Conservation (phyloP, 2,329 filamentous ascomycete species). For the Periconia sp. region DNA sequence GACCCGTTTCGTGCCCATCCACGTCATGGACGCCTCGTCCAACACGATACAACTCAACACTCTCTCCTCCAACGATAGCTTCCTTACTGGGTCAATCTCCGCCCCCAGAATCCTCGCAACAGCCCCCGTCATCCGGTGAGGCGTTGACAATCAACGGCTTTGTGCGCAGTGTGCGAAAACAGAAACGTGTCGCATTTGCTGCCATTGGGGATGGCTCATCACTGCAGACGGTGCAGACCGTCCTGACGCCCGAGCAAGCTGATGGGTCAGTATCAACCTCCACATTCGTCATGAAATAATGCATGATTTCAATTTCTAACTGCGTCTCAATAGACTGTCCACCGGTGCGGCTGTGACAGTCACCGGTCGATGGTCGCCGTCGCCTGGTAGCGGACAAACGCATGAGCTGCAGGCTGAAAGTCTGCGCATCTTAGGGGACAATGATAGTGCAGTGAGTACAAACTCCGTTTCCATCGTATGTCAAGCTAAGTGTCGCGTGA, state of each 20-base stretch:
- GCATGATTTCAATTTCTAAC: neutral
- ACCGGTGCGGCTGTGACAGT: constrained; percentile 80
- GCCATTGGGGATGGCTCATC: constrained; percentile 87
- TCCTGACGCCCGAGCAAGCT: constrained; percentile 71
- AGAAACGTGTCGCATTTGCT: constrained; percentile 82
- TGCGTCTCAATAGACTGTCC: constrained; percentile 62
- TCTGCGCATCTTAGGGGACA: constrained; percentile 72
- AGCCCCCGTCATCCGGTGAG: constrained; percentile 45
- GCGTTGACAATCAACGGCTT: constrained; percentile 67
- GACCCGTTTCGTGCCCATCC: constrained; percentile 16
- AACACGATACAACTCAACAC: constrained; percentile 34
- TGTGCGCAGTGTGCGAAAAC: constrained; percentile 80
- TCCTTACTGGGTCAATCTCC: constrained; percentile 59
- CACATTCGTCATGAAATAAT: neutral
- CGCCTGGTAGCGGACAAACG: constrained; percentile 67
- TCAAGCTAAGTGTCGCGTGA: constrained; percentile 20
- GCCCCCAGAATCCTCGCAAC: constrained; percentile 41
- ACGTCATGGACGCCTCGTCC: constrained; percentile 16
- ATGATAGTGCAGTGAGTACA: constrained; percentile 72
- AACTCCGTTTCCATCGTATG: constrained; percentile 1
- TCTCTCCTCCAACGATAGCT: constrained; percentile 35
- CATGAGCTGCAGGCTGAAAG: constrained; percentile 78
- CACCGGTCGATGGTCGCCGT: constrained; percentile 74
- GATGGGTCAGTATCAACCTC: constrained; percentile 62
- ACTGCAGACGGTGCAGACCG: constrained; percentile 74